Evolutionary conservation across 2,329 filamentous ascomycete species (phyloP).

Genomic region (Dactylellina drechsleri): DNA sequence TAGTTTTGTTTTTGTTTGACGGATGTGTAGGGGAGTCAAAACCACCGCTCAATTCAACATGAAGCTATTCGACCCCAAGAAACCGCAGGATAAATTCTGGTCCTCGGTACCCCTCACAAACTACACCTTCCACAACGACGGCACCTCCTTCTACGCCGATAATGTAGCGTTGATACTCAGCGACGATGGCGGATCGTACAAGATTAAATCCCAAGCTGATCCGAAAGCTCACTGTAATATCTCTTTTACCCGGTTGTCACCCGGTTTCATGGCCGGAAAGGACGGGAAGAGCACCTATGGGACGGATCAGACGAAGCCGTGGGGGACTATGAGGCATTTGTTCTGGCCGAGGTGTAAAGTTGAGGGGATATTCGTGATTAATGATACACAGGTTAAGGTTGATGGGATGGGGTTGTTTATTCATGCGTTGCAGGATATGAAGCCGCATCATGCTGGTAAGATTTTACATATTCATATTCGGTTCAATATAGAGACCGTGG

Average conservation of each 20-base stretch:
- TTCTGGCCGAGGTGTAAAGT: constrained; percentile 92
- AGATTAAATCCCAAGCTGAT: constrained; percentile 89
- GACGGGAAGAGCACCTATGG: constrained; percentile 86
- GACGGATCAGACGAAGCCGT: constrained; percentile 84
- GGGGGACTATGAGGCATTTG: constrained; percentile 89
- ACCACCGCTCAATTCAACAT: constrained; percentile 93
- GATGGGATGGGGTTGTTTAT: constrained; percentile 81
- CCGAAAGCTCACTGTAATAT: constrained; percentile 83
- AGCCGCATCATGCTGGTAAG: constrained; percentile 90
- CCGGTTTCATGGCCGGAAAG: constrained; percentile 85
- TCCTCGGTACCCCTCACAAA: constrained; percentile 81
- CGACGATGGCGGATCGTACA: constrained; percentile 82
- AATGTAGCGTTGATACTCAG: constrained; percentile 86
- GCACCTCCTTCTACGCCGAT: constrained; percentile 84
- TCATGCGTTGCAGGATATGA: constrained; percentile 95
- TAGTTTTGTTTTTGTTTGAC: neutral
- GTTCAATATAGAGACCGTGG: too few species aligned
- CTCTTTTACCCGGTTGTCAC: constrained; percentile 77
- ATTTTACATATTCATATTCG: neutral
- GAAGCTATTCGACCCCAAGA: constrained; percentile 80
- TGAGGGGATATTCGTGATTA: constrained; percentile 76
- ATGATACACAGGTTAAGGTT: constrained; percentile 82
- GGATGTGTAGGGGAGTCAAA: constrained; percentile 75
- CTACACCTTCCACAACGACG: constrained; percentile 84
- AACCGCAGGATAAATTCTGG: constrained; percentile 78